phyloP scores from a whole-genome alignment of 768 basidiomycete species.

The Calvatia gigantea region DNA sequence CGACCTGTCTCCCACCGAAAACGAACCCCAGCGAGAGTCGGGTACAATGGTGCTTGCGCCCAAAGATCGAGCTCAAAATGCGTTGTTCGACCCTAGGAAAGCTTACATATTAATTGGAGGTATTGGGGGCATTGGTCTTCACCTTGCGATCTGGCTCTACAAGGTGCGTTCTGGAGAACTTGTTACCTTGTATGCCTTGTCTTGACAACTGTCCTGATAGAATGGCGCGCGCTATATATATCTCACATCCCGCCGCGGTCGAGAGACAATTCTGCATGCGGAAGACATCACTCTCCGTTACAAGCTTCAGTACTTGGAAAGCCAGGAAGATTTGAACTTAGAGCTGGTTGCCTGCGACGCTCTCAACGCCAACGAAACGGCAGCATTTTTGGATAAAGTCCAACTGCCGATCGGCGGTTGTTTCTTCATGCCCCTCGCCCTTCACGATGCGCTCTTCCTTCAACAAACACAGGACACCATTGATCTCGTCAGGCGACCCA shows the following conservation, averaged over 20 bases:
- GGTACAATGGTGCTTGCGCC: neutral
- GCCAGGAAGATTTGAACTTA: slow-evolving; percentile 24
- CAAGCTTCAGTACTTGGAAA: slow-evolving; percentile 27
- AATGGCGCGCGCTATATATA: slow-evolving; percentile 32
- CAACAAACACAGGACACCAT: slow-evolving; percentile 27
- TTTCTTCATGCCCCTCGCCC: slow-evolving; percentile 27
- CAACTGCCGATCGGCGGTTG: slow-evolving; percentile 27
- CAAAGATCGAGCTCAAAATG: neutral
- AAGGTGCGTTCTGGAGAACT: slow-evolving; percentile 23
- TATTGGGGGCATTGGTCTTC: slow-evolving; percentile 33
- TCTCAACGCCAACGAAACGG: slow-evolving; percentile 17
- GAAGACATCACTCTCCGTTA: slow-evolving; percentile 22
- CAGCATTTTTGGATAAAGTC: slow-evolving; percentile 19
- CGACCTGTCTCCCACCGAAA: neutral
- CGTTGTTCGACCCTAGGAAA: slow-evolving; percentile 25
- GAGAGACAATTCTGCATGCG: slow-evolving; percentile 19
- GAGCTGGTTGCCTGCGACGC: slow-evolving; percentile 29
- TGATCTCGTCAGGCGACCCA: slow-evolving; percentile 22
- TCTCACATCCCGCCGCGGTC: slow-evolving; percentile 34
- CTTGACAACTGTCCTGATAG: slow-evolving; percentile 15
- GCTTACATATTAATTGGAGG: slow-evolving; percentile 37
- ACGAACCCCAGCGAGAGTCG: neutral
- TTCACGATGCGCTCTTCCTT: slow-evolving; percentile 28
- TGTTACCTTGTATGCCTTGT: neutral
- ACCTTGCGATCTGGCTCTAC: slow-evolving; percentile 39